phyloP scores from a whole-genome alignment of 148 eudicot species.

The Rhododendron kiyosumense region DNA sequence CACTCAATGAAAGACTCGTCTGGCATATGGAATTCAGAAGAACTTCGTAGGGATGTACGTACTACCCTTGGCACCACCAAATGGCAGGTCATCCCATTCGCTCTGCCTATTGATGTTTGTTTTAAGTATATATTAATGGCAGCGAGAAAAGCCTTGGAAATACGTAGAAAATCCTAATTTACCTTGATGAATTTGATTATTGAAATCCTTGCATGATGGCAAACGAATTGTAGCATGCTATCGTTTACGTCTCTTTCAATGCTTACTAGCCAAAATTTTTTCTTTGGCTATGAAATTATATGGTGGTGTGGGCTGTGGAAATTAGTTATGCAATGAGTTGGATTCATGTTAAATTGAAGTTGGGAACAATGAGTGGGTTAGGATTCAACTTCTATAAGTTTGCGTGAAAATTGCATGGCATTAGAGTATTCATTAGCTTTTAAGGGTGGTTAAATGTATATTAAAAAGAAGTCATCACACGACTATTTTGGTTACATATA shows the following conservation, averaged over 20 bases:
- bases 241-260: neutral
- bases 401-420: neutral
- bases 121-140: neutral
- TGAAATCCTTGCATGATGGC: neutral
- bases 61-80: constrained; percentile 72
- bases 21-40: constrained; percentile 47
- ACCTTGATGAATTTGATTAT: neutral
- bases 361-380: neutral
- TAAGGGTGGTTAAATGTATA: neutral
- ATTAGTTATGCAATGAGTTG: neutral
- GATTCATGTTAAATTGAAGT: neutral
- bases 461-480: neutral
- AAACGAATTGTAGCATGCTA: neutral
- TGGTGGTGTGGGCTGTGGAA: neutral
- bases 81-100: constrained; percentile 62
- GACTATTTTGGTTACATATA: neutral
- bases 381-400: neutral
- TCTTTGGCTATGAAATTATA: neutral
- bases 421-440: neutral
- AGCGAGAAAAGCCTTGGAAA: neutral
- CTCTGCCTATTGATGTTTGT: neutral
- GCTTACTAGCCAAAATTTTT: neutral
- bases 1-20: constrained; percentile 54
- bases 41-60: constrained; percentile 56
- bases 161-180: neutral